Conservation (phyloP, 2,329 filamentous ascomycete species). For the Calonectria pteridis region DNA sequence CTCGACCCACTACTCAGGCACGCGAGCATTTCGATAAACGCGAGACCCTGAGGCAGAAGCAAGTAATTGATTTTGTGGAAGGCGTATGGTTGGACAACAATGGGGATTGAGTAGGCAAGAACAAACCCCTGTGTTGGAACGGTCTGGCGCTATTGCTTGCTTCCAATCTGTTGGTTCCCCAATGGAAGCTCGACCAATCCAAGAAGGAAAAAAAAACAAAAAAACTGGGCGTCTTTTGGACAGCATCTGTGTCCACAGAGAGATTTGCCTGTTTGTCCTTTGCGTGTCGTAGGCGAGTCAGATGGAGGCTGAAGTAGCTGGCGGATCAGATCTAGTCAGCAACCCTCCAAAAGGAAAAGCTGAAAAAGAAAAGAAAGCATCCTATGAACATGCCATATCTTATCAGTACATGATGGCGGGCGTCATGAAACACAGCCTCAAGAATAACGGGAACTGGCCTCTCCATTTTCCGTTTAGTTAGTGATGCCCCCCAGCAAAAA, state of each 20-base stretch:
- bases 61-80: not conserved
- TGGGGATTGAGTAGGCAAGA: conserved; percentile 3
- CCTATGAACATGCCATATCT: conserved; percentile 37
- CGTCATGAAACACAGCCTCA: conserved; percentile 33
- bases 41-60: not conserved
- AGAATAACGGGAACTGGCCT: conserved; percentile 33
- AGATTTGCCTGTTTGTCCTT: conserved; percentile 18
- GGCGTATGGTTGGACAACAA: not conserved
- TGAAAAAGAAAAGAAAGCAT: conserved; percentile 19
- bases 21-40: conserved; percentile 31
- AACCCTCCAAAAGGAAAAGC: not conserved
- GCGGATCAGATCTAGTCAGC: conserved; percentile 5
- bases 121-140: conserved; percentile 38
- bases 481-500: not conserved
- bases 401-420: conserved; percentile 31
- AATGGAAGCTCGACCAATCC: conserved; percentile 24
- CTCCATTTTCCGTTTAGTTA: not conserved
- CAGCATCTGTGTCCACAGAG: conserved; percentile 16
- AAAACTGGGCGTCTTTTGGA: not conserved
- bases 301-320: not conserved
- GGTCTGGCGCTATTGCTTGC: conserved; percentile 22
- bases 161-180: conserved; percentile 34
- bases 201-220: too few relatives aligned
- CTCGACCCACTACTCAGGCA: conserved; percentile 26
- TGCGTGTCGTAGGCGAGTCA: not conserved